Evolutionary conservation across 2,329 filamentous ascomycete genomes (phyloP), one percentile per base, ranked within the genome.

Genomic region (Fusarium sp.): DNA sequence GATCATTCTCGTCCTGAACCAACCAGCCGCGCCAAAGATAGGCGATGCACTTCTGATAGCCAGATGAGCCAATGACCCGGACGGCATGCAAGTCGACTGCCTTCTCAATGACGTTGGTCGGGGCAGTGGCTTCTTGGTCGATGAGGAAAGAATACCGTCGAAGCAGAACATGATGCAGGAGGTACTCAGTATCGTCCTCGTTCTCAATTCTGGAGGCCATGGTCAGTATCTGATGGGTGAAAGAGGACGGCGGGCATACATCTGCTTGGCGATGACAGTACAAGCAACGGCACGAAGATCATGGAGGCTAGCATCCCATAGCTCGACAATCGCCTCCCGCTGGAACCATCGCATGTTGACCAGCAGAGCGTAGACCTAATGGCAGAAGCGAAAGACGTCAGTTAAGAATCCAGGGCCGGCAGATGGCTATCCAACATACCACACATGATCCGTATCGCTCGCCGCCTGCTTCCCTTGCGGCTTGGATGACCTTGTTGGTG

Each of bases 1-100:
- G 93, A 77, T 98, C 95, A 59, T 95, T 89, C 77, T 98, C 95
- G 75, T 98, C 95, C 81, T 99, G 97, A n/a, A 98, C 92, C 10
- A 98, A 87, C 97, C 97, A 99, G 25, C 97, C 97, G 71, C 91
- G 91, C 97, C 97, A 99, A 10, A 99, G 91, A 80, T 97, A 95
- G 71, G 89, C 91, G 79, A 98, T 95, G 80, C 96, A 98, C 84
- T 97, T 98, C 76, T 98, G 97, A 82, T 98, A 99, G 29, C 97
- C 96, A 0, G 94, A 95, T 1, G 94, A 96, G 3, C 95, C 95
- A 71, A 98, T 98, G 57, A 99, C 91, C 16, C 90, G 88, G 54
- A 98, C 87, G 1, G 96, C 95, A 81, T 99, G 97, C 29, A 98
- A 85, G 79, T 99, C 97, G 38, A 98, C 95, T 0, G 97, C 94